Conservation (phyloP, 805 yeast genomes). For the Metschnikowia shivogae region DNA sequence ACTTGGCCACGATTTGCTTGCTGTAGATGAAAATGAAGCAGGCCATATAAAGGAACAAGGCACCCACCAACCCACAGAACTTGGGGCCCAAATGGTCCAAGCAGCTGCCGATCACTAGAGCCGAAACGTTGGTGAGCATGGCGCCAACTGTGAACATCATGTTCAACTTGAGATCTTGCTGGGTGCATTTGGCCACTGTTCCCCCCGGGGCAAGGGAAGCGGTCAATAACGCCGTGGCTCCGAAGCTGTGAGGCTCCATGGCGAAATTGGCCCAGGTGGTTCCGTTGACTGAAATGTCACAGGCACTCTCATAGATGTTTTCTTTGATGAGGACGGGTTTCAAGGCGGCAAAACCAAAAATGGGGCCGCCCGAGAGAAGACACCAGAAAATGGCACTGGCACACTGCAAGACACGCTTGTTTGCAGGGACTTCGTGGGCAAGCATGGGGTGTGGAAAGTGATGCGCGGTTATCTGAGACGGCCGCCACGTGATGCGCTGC, state of each 20-base stretch:
- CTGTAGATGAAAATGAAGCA: constrained; percentile 45
- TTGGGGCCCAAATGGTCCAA: constrained; percentile 51
- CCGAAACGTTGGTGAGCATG: constrained; percentile 51
- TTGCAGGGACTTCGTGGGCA: constrained; percentile 11
- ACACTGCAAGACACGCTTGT: constrained; percentile 32
- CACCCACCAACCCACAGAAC: constrained; percentile 51
- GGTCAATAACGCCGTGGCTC: constrained; percentile 8
- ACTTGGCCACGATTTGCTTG: constrained; percentile 16
- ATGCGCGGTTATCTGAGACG: no score
- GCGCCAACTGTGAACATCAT: constrained; percentile 60
- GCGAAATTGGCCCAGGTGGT: constrained; percentile 13
- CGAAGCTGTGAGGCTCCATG: constrained; percentile 12
- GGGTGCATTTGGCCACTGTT: constrained; percentile 41
- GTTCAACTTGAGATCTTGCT: constrained; percentile 52
- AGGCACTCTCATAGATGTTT: constrained; percentile 41
- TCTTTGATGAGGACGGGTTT: constrained; percentile 50
- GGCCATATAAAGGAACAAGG: constrained; percentile 43
- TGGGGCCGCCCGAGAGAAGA: constrained; percentile 53
- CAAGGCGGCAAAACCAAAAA: constrained; percentile 58
- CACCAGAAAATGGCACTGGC: constrained; percentile 53
- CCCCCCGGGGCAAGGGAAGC: constrained; percentile 17
- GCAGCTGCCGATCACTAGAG: constrained; percentile 46
- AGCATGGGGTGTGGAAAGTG: constrained; percentile 7
- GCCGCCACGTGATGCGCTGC: no score
- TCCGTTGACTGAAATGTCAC: constrained; percentile 24